These are phyloP conservation scores for Clonostachys sp. DNA, from an alignment of 2,329 filamentous ascomycete species.

Conservation along the genomic window DNA sequence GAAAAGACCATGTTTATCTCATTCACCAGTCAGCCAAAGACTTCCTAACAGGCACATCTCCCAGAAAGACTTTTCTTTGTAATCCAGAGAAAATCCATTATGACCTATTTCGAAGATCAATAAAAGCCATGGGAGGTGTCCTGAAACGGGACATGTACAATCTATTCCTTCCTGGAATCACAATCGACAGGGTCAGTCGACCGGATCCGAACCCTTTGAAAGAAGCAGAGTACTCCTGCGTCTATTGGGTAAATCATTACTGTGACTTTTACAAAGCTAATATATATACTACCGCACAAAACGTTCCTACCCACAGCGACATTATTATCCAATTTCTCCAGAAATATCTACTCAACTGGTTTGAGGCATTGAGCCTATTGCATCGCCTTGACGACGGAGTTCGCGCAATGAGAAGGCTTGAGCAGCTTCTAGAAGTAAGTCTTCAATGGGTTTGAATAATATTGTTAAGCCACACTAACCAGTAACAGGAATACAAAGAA, in stretches of 20 bases:
- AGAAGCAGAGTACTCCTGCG: conserved; percentile 7
- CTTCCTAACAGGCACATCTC: conserved; percentile 16
- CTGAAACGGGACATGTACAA: conserved; percentile 28
- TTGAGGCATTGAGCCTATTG: conserved; percentile 31
- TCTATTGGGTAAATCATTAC: conserved; percentile 12
- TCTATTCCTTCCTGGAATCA: conserved; percentile 9
- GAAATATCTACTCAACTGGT: conserved; percentile 30
- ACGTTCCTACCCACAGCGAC: no score
- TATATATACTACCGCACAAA: no score
- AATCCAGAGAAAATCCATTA: conserved; percentile 12
- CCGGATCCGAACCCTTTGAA: conserved; percentile 9
- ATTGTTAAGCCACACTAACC: no score
- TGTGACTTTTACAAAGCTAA: not conserved
- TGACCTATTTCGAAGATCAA: conserved; percentile 22
- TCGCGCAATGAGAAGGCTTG: no score
- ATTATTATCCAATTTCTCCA: conserved; percentile 17
- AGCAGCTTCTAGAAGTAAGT: no score
- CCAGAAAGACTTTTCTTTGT: no score
- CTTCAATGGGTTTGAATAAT: no score
- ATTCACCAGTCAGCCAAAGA: conserved; percentile 39
- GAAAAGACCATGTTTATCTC: conserved; percentile 19
- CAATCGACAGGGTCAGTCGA: conserved; percentile 2
- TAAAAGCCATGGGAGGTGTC: conserved; percentile 17
- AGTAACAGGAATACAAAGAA: no score
- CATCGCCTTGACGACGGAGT: no score